Percentiles rank a stretch among this genome's conserved stretches.
Evolutionary conservation across 2,329 filamentous ascomycete species (phyloP).

Genomic region (Thermoascus crustaceus): DNA sequence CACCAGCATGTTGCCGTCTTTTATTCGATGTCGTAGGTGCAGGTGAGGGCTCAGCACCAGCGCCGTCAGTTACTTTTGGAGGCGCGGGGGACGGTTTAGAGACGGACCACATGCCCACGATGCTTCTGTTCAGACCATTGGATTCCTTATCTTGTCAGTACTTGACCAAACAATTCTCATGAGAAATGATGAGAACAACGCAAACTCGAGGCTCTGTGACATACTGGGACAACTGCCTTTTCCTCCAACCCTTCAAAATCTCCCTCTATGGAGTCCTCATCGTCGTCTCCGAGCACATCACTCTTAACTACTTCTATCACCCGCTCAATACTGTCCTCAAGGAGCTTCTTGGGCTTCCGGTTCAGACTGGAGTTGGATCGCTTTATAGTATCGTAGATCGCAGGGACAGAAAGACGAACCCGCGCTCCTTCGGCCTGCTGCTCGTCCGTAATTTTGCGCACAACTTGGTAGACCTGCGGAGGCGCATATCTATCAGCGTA

Average conservation of each 20-base stretch:
- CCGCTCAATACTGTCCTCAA: slow-evolving; percentile 80
- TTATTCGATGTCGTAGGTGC: slow-evolving; percentile 36
- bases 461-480: slow-evolving; percentile 61
- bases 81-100: slow-evolving; percentile 18
- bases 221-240: slow-evolving; percentile 22
- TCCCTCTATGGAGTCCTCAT: slow-evolving; percentile 42
- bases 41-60: slow-evolving; percentile 14
- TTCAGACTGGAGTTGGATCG: slow-evolving; percentile 79
- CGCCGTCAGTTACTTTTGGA: slow-evolving; percentile 22
- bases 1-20: slow-evolving; percentile 55
- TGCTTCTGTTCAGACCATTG: slow-evolving; percentile 59
- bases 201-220: neutral
- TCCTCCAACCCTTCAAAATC: slow-evolving; percentile 44
- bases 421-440: slow-evolving; percentile 43
- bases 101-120: slow-evolving; percentile 51
- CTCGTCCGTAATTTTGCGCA: slow-evolving; percentile 67
- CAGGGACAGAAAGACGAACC: slow-evolving; percentile 48
- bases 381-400: slow-evolving; percentile 72
- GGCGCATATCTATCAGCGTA: slow-evolving; percentile 8
- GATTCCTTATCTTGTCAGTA: slow-evolving; percentile 35
- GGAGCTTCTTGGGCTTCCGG: slow-evolving; percentile 67
- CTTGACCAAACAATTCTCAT: neutral
- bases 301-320: slow-evolving; percentile 64
- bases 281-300: slow-evolving; percentile 51
- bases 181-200: neutral